phyloP scores from a whole-genome alignment of 495 filamentous ascomycete genomes.

The Penicillium mononematosum region DNA sequence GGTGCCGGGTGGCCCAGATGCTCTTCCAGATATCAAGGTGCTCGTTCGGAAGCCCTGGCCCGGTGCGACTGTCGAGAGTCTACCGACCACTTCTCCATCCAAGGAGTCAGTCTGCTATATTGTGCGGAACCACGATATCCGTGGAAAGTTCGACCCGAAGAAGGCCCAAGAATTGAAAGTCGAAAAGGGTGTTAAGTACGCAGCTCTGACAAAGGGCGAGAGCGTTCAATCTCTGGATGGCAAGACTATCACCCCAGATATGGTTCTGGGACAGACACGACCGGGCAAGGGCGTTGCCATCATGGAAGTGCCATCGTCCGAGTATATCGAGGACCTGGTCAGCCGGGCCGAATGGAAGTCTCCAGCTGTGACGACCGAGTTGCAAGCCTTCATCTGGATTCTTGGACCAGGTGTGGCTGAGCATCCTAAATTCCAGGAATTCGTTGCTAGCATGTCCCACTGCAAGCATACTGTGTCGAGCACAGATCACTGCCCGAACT shows the following conservation, averaged over 20 bases:
- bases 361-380: slow-evolving; percentile 58
- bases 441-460: slow-evolving; percentile 60
- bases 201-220: slow-evolving; percentile 52
- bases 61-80: slow-evolving; percentile 56
- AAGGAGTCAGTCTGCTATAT: slow-evolving; percentile 79
- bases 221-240: slow-evolving; percentile 55
- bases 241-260: slow-evolving; percentile 59
- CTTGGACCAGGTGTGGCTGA: slow-evolving; percentile 64
- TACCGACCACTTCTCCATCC: slow-evolving; percentile 66
- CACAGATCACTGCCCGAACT: slow-evolving; percentile 67
- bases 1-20: slow-evolving; percentile 46
- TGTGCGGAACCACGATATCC: slow-evolving; percentile 65
- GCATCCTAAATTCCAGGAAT: slow-evolving; percentile 60
- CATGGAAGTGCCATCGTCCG: slow-evolving; percentile 67
- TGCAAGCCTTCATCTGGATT: slow-evolving; percentile 78
- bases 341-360: slow-evolving; percentile 71
- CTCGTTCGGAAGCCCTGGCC: slow-evolving; percentile 83
- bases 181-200: slow-evolving; percentile 48
- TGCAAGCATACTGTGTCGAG: slow-evolving; percentile 76
- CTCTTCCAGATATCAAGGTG: slow-evolving; percentile 66
- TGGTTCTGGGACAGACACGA: slow-evolving; percentile 59
- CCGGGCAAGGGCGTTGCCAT: slow-evolving; percentile 70
- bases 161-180: slow-evolving; percentile 63
- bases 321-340: slow-evolving; percentile 68
- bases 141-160: slow-evolving; percentile 75